phyloP scores from a whole-genome alignment of 257 asterid species.

The Solanum commersonii region DNA sequence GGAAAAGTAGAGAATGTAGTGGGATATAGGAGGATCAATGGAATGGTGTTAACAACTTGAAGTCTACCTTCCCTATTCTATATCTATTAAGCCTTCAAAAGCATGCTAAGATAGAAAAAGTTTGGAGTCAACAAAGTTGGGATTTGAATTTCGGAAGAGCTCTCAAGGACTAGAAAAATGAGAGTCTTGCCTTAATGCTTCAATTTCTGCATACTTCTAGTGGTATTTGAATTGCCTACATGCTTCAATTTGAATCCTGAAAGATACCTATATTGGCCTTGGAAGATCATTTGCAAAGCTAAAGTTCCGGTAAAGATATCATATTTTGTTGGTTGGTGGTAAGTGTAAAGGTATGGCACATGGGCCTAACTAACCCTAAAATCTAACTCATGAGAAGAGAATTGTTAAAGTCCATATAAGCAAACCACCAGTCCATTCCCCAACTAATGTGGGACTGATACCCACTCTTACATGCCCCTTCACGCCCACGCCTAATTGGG shows the following conservation, averaged over 20 bases:
- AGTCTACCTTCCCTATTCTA: not conserved
- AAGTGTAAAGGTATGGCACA: too few species aligned
- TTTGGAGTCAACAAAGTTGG: not conserved
- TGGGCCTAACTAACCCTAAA: too few species aligned
- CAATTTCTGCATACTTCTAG: not conserved
- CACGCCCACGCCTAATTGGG: too few species aligned
- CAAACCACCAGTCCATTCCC: too few species aligned
- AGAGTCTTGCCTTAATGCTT: not conserved
- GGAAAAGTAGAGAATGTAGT: not conserved
- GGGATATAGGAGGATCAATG: not conserved
- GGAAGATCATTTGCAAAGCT: not conserved
- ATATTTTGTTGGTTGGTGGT: not conserved
- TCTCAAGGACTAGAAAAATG: not conserved
- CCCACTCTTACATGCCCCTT: too few species aligned
- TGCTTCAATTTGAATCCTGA: not conserved
- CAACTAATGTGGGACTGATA: too few species aligned
- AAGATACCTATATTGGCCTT: not conserved
- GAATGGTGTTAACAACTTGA: not conserved
- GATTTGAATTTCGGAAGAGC: not conserved
- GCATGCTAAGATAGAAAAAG: not conserved
- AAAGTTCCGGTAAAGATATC: not conserved
- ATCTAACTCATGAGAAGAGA: too few species aligned
- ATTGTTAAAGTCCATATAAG: too few species aligned
- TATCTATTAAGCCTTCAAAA: not conserved
- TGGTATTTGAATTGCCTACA: not conserved